Conservation (phyloP, 2,329 filamentous ascomycete species). For the Fusarium euwallaceae region DNA sequence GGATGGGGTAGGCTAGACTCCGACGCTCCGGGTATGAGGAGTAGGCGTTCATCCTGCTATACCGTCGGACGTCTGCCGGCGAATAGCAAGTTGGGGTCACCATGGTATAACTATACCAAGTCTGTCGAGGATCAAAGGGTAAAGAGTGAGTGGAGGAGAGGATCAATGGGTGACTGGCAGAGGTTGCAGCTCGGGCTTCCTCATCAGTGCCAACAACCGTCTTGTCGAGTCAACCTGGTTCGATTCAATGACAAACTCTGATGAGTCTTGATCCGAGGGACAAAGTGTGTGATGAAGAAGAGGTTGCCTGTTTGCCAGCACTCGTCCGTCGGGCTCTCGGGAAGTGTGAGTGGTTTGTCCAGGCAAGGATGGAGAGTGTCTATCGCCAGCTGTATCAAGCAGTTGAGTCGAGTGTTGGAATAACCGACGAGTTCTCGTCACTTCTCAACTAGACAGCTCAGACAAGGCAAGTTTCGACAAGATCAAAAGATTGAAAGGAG, state of each 20-base stretch:
- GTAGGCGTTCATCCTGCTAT: constrained; percentile 31
- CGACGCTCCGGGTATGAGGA: constrained; percentile 43
- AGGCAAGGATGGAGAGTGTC: constrained; percentile 1
- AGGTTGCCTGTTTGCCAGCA: constrained; percentile 29
- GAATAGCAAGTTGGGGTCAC: constrained; percentile 39
- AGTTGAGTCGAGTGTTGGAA: constrained; percentile 11
- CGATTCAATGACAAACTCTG: not conserved
- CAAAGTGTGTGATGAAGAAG: constrained; percentile 17
- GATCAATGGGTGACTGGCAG: constrained; percentile 2
- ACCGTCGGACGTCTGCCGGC: constrained; percentile 37
- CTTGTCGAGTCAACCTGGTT: constrained; percentile 8
- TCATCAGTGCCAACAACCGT: constrained; percentile 27
- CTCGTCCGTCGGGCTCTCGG: constrained; percentile 31
- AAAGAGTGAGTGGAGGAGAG: constrained; percentile 13
- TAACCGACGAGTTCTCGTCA: constrained; percentile 4
- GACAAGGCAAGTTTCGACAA: constrained; percentile 12
- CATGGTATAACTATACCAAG: constrained; percentile 28
- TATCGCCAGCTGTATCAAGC: constrained; percentile 7
- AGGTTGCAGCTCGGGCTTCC: constrained; percentile 4
- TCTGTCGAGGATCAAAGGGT: not conserved
- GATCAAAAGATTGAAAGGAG: constrained; percentile 10
- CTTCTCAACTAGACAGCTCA: constrained; percentile 2
- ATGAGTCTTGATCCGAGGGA: constrained; percentile 1
- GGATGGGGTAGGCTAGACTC: constrained; percentile 26
- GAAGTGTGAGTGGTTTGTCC: constrained; percentile 15